Conservation (phyloP, 208 protist genomes). For the Kentomonas sorsogonicus region DNA sequence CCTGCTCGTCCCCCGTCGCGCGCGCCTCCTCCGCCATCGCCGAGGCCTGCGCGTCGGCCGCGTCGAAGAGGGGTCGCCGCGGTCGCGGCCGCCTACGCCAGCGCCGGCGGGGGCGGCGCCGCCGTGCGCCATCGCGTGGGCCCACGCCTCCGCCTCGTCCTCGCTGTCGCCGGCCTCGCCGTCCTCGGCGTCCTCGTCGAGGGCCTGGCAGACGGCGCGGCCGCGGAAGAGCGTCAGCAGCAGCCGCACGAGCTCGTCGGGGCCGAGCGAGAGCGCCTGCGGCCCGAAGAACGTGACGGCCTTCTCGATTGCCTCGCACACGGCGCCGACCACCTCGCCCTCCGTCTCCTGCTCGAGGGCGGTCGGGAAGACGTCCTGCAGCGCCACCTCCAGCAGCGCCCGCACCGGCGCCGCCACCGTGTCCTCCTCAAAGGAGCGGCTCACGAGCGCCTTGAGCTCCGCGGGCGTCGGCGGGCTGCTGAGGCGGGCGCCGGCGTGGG, state of each 20-base stretch:
- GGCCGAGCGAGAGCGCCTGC: conserved; percentile 32
- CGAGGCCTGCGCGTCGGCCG: not conserved
- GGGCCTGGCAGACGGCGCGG: conserved; percentile 46
- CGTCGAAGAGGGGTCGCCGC: conserved; percentile 7
- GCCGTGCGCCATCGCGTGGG: conserved; percentile 50
- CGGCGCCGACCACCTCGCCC: conserved; percentile 63
- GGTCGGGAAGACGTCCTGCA: conserved; percentile 34
- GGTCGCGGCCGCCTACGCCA: conserved; percentile 40
- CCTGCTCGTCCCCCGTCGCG: conserved; percentile 39
- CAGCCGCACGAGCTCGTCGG: conserved; percentile 34
- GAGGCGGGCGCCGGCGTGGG: too few species aligned
- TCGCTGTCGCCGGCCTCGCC: conserved; percentile 61
- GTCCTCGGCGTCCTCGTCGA: conserved; percentile 70
- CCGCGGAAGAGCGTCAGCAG: conserved; percentile 28
- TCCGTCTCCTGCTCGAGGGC: conserved; percentile 55
- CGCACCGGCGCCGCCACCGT: conserved; percentile 42
- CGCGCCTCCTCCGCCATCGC: conserved; percentile 16
- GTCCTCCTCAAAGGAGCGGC: conserved; percentile 28
- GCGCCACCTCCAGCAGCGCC: conserved; percentile 39
- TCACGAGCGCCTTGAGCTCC: too few species aligned
- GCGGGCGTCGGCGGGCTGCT: too few species aligned
- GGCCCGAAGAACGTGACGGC: conserved; percentile 72
- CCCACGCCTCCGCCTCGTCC: conserved; percentile 68
- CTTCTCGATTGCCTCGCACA: conserved; percentile 61
- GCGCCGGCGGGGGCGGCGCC: conserved; percentile 41